Evolutionary conservation across 345 rosid genomes (phyloP), one percentile per base, ranked within the genome.

Genomic region (Sonneratia alba): DNA sequence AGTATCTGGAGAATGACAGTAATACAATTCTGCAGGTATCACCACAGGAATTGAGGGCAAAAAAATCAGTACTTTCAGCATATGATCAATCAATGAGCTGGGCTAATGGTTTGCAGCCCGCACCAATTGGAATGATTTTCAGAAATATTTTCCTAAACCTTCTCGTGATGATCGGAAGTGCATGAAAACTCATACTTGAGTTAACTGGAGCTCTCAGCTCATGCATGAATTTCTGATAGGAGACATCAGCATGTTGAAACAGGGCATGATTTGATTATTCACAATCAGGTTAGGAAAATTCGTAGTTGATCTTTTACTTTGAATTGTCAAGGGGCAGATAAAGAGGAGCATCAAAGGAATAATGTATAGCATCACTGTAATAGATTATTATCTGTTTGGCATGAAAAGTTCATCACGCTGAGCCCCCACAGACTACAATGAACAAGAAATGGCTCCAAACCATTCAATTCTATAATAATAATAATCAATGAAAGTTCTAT

Each of bases 321-420:
- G 66, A 62, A 34, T 10, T 62, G 38, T 32, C 66, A 62, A 62
- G 6, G n/a, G 59, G 18, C 0, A 53, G 38, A 11, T 62, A 59
- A 59, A 59, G 62, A 19, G 32, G 6, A 56, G 24, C 62, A 3
- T 7, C 62, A 22, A 56, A 56, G 3, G 27, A 62, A 11, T 62
- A 53, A 36, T 10, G 27, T 34, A 6, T 34, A 34, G 37, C 37
- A 34, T 34, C 38, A 27, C 27, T 24, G 2, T 22, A 59, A 62
- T 62, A 34, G 10, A 24, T 34, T 34, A 62, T 27, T 1, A 32
- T 62, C 66, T 34, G 27, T 34, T 15, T 34, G 38, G 32, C 19
- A 62, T 62, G 66, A 32, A 62, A 62, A 62, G 66, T 34, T 62
- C 38, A 27, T 27, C 66, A 62, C 4, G 66, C 36, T 62, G 66